These are phyloP conservation scores for Cinnamomum micranthum DNA, from an alignment of 164 flowering plant species.

Conservation along the genomic window DNA sequence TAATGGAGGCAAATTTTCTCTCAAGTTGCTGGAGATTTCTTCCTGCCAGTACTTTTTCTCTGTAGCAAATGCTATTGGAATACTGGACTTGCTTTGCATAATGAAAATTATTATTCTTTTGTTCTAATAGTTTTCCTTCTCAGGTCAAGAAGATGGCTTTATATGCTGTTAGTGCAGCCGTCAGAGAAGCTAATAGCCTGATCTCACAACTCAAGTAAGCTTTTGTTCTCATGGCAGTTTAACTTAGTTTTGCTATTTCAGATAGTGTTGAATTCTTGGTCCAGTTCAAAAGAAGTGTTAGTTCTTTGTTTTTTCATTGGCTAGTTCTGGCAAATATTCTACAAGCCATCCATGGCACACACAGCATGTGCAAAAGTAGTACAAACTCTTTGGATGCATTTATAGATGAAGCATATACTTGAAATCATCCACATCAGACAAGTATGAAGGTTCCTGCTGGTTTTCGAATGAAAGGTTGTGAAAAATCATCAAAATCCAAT, in stretches of 20 bases:
- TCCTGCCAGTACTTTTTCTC: neutral
- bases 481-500: too few species aligned
- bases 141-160: conserved; percentile 49
- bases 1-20: too few species aligned
- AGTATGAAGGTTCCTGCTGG: too few species aligned
- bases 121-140: neutral
- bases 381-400: too few species aligned
- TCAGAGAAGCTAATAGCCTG: conserved; percentile 24
- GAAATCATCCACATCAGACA: too few species aligned
- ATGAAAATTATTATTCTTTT: neutral
- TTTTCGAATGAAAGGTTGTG: too few species aligned
- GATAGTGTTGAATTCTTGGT: neutral
- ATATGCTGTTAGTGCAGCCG: conserved; percentile 35
- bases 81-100: neutral
- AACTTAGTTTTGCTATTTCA: neutral
- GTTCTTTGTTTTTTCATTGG: too few species aligned
- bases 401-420: too few species aligned
- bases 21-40: neutral
- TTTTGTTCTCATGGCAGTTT: neutral
- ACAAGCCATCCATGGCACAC: too few species aligned
- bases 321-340: too few species aligned
- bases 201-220: conserved; percentile 20
- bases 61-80: neutral
- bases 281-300: too few species aligned
- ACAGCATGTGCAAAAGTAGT: too few species aligned